Evolutionary conservation across 2,329 filamentous ascomycete species (phyloP), one percentile per base, ranked within the genome.

Genomic region (Trichoderma cornu-damae): DNA sequence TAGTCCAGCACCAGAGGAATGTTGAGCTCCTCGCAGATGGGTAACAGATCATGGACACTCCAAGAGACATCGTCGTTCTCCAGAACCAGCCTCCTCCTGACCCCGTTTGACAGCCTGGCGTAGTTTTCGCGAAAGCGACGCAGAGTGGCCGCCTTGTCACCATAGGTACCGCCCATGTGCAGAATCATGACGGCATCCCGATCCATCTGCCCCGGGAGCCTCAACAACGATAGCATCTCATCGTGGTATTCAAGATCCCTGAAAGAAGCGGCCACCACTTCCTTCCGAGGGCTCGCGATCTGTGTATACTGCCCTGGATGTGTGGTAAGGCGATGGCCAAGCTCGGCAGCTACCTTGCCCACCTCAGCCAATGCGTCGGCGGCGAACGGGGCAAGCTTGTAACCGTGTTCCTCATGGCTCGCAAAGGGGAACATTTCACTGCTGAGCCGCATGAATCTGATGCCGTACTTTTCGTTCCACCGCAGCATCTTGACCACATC

Each of bases 361-460:
- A 83, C 89, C 62, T 92, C 86, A 2, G 82, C 86, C 8, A 97
- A 77, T 0, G 82, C 84, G 12, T 91, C 86, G 0, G 88, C 83
- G 0, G 92, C 93, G 69, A 96, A 96, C 0, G 89, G 87, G 0
- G 85, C 86, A 11, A 97, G 78, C 63, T 84, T 87, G 71, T 97
- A 97, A 0, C 92, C 93, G 63, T 96, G 87, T 61, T 90, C 87
- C 22, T 82, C 80, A 66, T 97, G 93, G 62, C 89, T 95, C 1
- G 93, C 93, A 69, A 96, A 96, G 0, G 93, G 93, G 62, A 97
- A 97, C 89, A 96, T 96, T 65, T 96, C 93, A 55, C 90, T 96
- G 64, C 90, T 96, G 18, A 97, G 77, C 1, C 93, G 84, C 82
- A 97, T 84, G 70, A 97, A 96, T 64, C 85, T 92, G 72, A 97